Conservation (phyloP, 331 rosid genomes). For the Telfairia occidentalis region DNA sequence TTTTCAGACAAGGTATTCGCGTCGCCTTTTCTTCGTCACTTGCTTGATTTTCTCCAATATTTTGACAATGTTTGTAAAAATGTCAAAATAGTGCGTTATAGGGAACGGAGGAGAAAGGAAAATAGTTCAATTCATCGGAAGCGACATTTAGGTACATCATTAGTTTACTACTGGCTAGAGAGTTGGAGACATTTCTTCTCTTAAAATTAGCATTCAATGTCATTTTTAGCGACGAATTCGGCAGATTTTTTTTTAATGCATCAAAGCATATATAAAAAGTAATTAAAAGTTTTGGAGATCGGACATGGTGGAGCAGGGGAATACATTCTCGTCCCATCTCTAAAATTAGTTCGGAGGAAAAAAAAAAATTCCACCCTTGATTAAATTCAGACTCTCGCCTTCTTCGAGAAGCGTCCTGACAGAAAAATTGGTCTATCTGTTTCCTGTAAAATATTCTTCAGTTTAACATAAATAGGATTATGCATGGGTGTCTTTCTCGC, state of each 20-base stretch:
- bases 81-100: slow-evolving; percentile 45
- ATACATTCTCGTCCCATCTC: too few relatives aligned
- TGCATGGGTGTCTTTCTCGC: neutral
- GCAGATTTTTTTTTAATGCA: neutral
- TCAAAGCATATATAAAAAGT: neutral
- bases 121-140: slow-evolving; percentile 33
- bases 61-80: neutral
- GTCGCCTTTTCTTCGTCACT: neutral
- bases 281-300: neutral
- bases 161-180: neutral
- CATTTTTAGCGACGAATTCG: neutral
- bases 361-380: too few relatives aligned
- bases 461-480: neutral
- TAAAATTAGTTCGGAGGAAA: too few relatives aligned
- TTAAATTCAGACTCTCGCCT: too few relatives aligned
- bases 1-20: slow-evolving; percentile 69
- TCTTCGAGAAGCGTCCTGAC: too few relatives aligned
- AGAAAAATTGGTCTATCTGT: neutral
- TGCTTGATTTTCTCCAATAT: neutral
- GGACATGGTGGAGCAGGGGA: too few relatives aligned
- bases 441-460: neutral
- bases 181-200: neutral
- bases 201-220: neutral
- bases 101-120: slow-evolving; percentile 52
- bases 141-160: slow-evolving; percentile 32